Percentiles rank a stretch among this genome's conserved stretches.
Conservation (phyloP, 331 rosid species). For the Saraca asoca region DNA sequence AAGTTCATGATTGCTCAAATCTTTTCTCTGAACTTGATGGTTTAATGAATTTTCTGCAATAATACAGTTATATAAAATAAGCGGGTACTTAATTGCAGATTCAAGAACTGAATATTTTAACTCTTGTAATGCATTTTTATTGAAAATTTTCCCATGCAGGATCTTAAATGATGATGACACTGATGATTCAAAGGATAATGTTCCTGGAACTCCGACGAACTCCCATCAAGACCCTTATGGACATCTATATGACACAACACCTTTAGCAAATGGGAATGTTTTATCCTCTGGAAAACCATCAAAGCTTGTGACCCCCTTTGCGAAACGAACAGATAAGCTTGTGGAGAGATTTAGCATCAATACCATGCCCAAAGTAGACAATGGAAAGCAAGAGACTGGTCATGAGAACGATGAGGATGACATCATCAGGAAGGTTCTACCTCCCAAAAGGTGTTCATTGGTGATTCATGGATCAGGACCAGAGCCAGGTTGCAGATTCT, state of each 20-base stretch:
- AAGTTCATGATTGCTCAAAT: conserved; percentile 8
- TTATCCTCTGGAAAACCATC: conserved; percentile 67
- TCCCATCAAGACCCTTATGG: conserved; percentile 36
- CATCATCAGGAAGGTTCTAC: conserved; percentile 58
- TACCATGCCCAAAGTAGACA: conserved; percentile 49
- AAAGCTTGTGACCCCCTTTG: conserved; percentile 69
- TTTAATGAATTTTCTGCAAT: neutral
- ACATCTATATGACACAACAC: conserved; percentile 50
- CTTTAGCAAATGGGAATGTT: conserved; percentile 51
- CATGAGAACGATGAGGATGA: conserved; percentile 58
- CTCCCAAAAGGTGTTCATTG: conserved; percentile 64
- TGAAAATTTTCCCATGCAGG: conserved; percentile 46
- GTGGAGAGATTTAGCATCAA: conserved; percentile 61
- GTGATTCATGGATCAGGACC: conserved; percentile 61
- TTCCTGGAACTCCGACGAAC: conserved; percentile 60
- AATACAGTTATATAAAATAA: neutral
- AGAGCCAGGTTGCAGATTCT: conserved; percentile 66
- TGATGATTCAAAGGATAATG: conserved; percentile 48
- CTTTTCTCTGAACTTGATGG: neutral
- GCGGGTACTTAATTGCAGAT: neutral
- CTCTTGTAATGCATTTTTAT: conserved; percentile 10
- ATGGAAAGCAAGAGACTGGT: conserved; percentile 41
- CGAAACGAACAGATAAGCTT: conserved; percentile 67
- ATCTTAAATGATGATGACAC: conserved; percentile 53
- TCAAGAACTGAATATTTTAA: neutral